Evolutionary conservation across 2,329 filamentous ascomycete species (phyloP), one percentile per base, ranked within the genome.

Genomic region (Fusarium ramigenum): DNA sequence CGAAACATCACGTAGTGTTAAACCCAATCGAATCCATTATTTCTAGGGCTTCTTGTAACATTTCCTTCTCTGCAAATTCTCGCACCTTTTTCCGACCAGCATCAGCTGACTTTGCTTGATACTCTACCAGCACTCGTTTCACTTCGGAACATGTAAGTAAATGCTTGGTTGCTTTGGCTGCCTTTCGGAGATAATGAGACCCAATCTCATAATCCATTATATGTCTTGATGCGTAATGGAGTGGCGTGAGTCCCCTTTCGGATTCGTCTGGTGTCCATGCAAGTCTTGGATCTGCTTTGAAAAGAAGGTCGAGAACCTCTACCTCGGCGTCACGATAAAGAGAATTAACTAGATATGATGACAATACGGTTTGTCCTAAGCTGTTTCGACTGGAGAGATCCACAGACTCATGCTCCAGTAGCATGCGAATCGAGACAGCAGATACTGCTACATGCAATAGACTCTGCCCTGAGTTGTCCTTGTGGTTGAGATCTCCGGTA

Each of bases 381-480:
- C 16, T 25, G 1, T 60, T 23, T 3, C 25, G 16, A 8, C 9
- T 25, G 16, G 10, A 25, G 1, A 60, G 25, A 8, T 52, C 25
- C 0, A 52, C 9, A 2, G 19, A 12, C 3, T 3, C 4, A 1
- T 25, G 11, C 2, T 40, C 34, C 8, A 50, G 8, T 4, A 60
- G 3, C 5, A 30, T 1, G 3, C 7, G 4, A 18, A 50, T 2
- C 1, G 3, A 12, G 10, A 1, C 7, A 18, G 10, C 4, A 23
- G 0, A 15, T 15, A 0, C 0, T 14, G 18, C 4, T 4, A 0
- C 0, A 18, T 40, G 36, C 7, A 52, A 15, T 0, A 14, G 18
- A 18, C 18, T 37, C 0, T 1, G 0, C 1, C 43, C 42, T 0
- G 0, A 5, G 2, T 7, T 19, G 12, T 39, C 12, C 3, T 1